Evolutionary conservation across 2,329 filamentous ascomycete genomes (phyloP).

Genomic region (Aspergillus melleus): DNA sequence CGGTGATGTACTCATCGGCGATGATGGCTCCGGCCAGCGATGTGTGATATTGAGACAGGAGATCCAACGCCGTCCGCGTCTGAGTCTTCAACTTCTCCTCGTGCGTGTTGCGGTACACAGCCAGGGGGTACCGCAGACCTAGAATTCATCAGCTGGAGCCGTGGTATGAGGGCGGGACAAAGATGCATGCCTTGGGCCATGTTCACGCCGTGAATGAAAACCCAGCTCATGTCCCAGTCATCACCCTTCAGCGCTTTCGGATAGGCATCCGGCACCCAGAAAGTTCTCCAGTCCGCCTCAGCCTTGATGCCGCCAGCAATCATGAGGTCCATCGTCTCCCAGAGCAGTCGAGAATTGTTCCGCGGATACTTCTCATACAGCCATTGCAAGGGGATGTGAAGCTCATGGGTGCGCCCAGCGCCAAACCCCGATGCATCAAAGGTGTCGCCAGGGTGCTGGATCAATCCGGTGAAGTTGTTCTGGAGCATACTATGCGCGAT

Average conservation of each 20-base stretch:
- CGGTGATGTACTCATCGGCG: constrained; percentile 51
- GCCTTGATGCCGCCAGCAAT: constrained; percentile 32
- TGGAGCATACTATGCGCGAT: constrained; percentile 57
- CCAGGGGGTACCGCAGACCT: not conserved
- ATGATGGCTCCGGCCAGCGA: constrained; percentile 51
- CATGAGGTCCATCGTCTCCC: constrained; percentile 47
- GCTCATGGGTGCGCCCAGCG: constrained; percentile 44
- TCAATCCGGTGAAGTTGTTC: constrained; percentile 53
- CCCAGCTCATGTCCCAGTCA: constrained; percentile 24
- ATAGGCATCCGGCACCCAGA: constrained; percentile 39
- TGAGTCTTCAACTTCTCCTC: not conserved
- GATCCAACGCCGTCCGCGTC: constrained; percentile 46
- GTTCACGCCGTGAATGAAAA: constrained; percentile 51
- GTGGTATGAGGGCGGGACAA: constrained; percentile 41
- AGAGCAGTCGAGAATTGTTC: constrained; percentile 35
- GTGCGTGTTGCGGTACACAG: not conserved
- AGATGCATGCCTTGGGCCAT: constrained; percentile 44
- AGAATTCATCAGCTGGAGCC: not conserved
- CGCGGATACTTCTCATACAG: constrained; percentile 47
- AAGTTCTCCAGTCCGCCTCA: constrained; percentile 36
- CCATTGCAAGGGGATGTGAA: constrained; percentile 51
- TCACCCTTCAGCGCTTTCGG: constrained; percentile 32
- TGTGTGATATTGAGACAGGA: constrained; percentile 51
- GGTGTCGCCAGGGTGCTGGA: constrained; percentile 45
- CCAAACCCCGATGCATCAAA: constrained; percentile 42